These are phyloP conservation scores for Toxoplasma gondii DNA, from an alignment of 169 alveolate species.

Conservation along the genomic window DNA sequence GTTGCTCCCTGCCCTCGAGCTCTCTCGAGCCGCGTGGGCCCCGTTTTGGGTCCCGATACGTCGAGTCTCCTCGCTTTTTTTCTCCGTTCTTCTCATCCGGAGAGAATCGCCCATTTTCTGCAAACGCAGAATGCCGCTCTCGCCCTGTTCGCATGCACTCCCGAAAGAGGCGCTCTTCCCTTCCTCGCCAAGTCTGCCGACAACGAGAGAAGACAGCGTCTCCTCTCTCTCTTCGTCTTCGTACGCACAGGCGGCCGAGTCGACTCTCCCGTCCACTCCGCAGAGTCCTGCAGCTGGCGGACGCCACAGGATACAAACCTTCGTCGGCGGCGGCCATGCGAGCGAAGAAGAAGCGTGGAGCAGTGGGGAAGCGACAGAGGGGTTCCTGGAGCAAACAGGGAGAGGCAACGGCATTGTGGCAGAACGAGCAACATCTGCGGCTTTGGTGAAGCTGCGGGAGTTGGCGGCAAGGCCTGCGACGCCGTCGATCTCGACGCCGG, in stretches of 20 bases:
- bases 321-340: not conserved
- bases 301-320: not conserved
- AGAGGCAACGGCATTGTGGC: not conserved
- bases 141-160: too few species aligned
- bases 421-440: not conserved
- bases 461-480: not conserved
- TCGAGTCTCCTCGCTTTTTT: not conserved
- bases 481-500: too few species aligned
- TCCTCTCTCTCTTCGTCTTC: too few species aligned
- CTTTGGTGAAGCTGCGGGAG: not conserved
- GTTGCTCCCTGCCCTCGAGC: not conserved
- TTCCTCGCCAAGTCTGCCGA: too few species aligned
- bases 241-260: too few species aligned
- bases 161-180: too few species aligned
- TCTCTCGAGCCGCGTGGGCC: not conserved
- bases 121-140: not conserved
- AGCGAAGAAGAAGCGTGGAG: not conserved
- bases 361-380: not conserved
- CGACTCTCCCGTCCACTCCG: not conserved
- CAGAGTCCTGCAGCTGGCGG: not conserved
- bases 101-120: not conserved
- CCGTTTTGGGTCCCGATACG: not conserved
- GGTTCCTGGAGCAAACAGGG: not conserved
- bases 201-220: too few species aligned
- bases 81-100: not conserved